A percentile compares a stretch with the other conserved stretches of the same genome.
Conservation (phyloP, 441 rosid genomes). For the Erodium chrysanthum region DNA sequence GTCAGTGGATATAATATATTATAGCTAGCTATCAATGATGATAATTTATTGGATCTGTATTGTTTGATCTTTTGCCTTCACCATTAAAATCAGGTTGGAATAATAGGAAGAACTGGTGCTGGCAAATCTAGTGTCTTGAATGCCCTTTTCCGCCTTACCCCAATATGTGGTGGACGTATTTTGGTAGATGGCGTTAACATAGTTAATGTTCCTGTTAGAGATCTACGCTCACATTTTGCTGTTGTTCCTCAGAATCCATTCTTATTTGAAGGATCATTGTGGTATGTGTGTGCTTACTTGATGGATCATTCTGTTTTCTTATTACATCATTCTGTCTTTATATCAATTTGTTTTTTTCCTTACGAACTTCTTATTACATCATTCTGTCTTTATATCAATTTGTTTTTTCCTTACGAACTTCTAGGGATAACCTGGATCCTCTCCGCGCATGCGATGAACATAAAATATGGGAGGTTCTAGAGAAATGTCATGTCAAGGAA, state of each 20-base stretch:
- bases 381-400: neutral
- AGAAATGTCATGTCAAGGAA: slow-evolving; percentile 73
- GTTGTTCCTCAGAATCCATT: slow-evolving; percentile 95
- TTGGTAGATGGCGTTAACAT: slow-evolving; percentile 70
- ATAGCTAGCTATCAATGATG: slow-evolving; percentile 2
- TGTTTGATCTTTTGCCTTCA: neutral
- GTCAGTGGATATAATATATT: slow-evolving; percentile 29
- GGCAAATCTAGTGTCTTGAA: slow-evolving; percentile 91
- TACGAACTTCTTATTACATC: slow-evolving; percentile 7
- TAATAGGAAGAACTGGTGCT: slow-evolving; percentile 94
- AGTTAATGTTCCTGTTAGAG: slow-evolving; percentile 54
- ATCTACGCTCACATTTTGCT: slow-evolving; percentile 67
- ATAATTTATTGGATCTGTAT: neutral
- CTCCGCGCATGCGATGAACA: slow-evolving; percentile 38
- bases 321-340: neutral
- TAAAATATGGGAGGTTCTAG: slow-evolving; percentile 59
- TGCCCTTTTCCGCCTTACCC: slow-evolving; percentile 77
- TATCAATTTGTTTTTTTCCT: too few relatives aligned
- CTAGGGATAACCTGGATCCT: slow-evolving; percentile 88
- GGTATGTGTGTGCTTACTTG: slow-evolving; percentile 28
- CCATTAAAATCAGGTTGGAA: slow-evolving; percentile 54
- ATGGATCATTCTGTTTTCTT: neutral
- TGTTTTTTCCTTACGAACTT: slow-evolving; percentile 11
- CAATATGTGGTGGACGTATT: slow-evolving; percentile 54
- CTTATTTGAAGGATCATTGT: slow-evolving; percentile 76